phyloP scores from a whole-genome alignment of 441 rosid genomes.

The Corymbia calophylla region DNA sequence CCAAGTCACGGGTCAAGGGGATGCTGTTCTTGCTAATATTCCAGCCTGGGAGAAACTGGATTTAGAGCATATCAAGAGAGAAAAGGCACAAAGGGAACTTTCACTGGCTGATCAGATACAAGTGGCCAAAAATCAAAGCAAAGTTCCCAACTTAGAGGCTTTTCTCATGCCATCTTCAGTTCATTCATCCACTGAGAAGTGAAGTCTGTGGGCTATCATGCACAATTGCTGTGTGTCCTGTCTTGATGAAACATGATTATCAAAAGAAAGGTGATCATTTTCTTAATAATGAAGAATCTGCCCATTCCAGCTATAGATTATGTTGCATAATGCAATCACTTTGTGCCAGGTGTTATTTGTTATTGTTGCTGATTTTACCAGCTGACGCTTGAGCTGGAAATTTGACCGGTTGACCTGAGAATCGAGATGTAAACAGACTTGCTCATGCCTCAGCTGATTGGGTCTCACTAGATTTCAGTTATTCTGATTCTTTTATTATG shows the following conservation, averaged over 20 bases:
- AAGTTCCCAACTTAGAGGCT: constrained; percentile 16
- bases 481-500: background rate
- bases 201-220: background rate
- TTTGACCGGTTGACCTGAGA: background rate
- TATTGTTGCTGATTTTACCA: background rate
- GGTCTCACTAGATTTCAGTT: background rate
- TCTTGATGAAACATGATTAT: background rate
- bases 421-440: background rate
- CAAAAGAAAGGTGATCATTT: background rate
- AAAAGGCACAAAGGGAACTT: constrained; percentile 36
- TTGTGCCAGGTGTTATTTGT: background rate
- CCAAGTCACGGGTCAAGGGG: constrained; percentile 18
- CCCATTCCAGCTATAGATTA: background rate
- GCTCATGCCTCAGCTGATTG: background rate
- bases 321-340: background rate
- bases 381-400: background rate
- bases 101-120: constrained; percentile 81
- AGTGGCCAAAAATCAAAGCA: constrained; percentile 54
- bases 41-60: constrained; percentile 57
- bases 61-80: constrained; percentile 41
- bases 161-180: constrained; percentile 10
- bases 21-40: constrained; percentile 15
- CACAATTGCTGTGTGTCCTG: background rate
- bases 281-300: background rate
- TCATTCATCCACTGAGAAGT: constrained; percentile 1